Evolutionary conservation across 768 basidiomycete genomes (phyloP), one percentile per base, ranked within the genome.

Genomic region (Termitomyces sp.): DNA sequence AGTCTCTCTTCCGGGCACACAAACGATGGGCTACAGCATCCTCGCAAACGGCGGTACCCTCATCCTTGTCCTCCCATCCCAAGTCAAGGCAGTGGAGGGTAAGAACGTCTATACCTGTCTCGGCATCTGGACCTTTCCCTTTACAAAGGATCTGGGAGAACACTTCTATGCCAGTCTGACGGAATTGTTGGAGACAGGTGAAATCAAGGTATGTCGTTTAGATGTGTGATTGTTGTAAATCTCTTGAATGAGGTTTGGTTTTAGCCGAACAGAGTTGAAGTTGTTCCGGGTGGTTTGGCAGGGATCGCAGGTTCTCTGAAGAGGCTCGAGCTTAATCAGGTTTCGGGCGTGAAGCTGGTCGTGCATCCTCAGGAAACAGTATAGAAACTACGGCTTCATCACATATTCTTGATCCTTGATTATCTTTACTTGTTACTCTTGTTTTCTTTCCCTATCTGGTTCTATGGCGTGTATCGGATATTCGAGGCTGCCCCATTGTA

Each of bases 281-380:
- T 81, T n/a, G 67, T 83, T 11, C 72, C 76, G 0, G 65, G 69
- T 34, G 82, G 82, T 2, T 69, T 83, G 1, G 59, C 66, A 8
- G 80, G 74, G 9, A 72, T 83, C 9, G 45, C 60, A 0, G 71
- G 56, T 10, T 80, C 77, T 2, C 64, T 83, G 34, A 69, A 75
- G 49, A 68, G 67, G 61, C 47, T 83, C 66, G 69, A 68, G 66
- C 61, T 63, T 2, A 72, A 76, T 9, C 59, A 76, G 57, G 71
- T 81, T 36, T 81, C 79, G n/a, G 81, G 76, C 5, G 67, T 62
- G 15, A 83, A 83, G 66, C 65, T 83, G 20, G 72, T 83, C 9
- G 76, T 62, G 1, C 75, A 69, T 57, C 81, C 80, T 17, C 74
- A 74, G 60, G 77, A 81, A 43, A 76, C 74, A 34, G 54, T 46